These are phyloP conservation scores for Macrophomina tecta DNA, from an alignment of 2,329 filamentous ascomycete genomes.

Conservation along the genomic window DNA sequence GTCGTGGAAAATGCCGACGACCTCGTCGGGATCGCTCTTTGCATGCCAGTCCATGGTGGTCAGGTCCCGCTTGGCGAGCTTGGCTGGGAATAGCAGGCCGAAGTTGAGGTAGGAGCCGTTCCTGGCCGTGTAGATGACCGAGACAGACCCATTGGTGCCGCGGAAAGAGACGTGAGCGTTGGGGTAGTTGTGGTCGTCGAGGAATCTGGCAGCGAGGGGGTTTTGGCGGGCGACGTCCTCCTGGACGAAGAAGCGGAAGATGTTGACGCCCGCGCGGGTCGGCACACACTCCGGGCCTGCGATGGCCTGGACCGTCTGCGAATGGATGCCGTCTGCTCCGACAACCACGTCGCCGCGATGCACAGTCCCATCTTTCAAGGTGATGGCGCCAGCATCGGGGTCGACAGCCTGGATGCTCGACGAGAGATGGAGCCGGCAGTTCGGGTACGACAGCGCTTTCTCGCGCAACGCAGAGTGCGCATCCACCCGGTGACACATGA, in stretches of 20 bases:
- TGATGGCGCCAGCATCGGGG: constrained; percentile 14
- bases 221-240: constrained; percentile 15
- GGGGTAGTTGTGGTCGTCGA: neutral
- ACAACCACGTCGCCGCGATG: constrained; percentile 11
- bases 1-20: constrained; percentile 16
- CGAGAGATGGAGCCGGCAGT: constrained; percentile 14
- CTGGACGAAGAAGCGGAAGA: constrained; percentile 20
- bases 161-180: constrained; percentile 8
- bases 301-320: constrained; percentile 19
- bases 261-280: constrained; percentile 13
- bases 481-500: constrained; percentile 22
- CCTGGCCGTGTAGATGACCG: constrained; percentile 18
- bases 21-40: constrained; percentile 13
- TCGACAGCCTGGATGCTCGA: constrained; percentile 8
- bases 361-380: neutral
- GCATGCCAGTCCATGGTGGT: constrained; percentile 20
- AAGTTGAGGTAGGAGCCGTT: constrained; percentile 17
- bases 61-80: constrained; percentile 9
- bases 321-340: constrained; percentile 23
- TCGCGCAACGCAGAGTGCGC: constrained; percentile 11
- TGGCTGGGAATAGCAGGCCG: constrained; percentile 19
- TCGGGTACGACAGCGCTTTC: constrained; percentile 16
- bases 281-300: constrained; percentile 17
- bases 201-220: constrained; percentile 9
- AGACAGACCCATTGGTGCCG: constrained; percentile 8